These are phyloP conservation scores for Oemleria cerasiformis DNA, from an alignment of 306 rosid genomes.

Conservation along the genomic window DNA sequence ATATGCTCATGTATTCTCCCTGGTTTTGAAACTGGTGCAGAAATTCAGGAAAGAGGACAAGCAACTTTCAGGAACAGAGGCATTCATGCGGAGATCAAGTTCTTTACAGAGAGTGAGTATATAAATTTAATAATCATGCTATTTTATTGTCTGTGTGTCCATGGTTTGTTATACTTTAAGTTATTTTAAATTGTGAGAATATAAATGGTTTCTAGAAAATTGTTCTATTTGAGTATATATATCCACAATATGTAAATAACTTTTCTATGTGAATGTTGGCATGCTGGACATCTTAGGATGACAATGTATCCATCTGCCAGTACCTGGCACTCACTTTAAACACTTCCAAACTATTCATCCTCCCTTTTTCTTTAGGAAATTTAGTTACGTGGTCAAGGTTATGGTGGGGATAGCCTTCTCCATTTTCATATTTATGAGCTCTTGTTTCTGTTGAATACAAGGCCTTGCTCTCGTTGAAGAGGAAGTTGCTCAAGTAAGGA, in stretches of 20 bases:
- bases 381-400: background rate
- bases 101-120: conserved; percentile 88
- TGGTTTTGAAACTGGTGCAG: conserved; percentile 41
- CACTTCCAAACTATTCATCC: background rate
- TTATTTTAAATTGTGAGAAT: background rate
- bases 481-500: background rate
- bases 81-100: conserved; percentile 78
- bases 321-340: background rate
- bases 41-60: conserved; percentile 85
- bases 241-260: background rate
- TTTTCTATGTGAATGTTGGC: background rate
- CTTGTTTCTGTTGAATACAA: background rate
- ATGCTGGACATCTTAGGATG: background rate
- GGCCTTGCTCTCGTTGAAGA: background rate
- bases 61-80: conserved; percentile 89
- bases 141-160: background rate
- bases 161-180: background rate
- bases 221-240: background rate
- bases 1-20: conserved; percentile 16
- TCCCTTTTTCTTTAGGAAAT: background rate
- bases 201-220: background rate
- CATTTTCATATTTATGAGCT: background rate
- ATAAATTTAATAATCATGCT: background rate
- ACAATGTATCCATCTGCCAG: background rate
- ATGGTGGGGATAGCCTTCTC: background rate